These are phyloP conservation scores for Pneumocystis canis DNA, from an alignment of 1,139 yeast genomes.

Conservation along the genomic window DNA sequence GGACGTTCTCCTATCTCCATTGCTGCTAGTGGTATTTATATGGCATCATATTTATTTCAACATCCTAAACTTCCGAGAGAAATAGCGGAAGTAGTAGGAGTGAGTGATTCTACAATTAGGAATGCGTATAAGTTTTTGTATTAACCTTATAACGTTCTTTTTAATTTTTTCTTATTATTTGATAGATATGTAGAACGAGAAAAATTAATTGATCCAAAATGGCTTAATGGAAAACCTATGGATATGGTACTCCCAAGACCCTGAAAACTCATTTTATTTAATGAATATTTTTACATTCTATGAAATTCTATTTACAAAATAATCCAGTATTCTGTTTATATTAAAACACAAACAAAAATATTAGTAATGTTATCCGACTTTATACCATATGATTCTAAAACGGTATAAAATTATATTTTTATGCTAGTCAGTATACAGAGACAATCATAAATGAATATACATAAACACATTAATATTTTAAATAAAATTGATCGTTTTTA, in stretches of 20 bases:
- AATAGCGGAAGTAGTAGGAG: slow-evolving; percentile 92
- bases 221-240: background rate
- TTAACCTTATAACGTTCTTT: slow-evolving; percentile 25
- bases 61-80: slow-evolving; percentile 49
- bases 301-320: background rate
- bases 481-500: background rate
- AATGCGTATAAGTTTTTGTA: slow-evolving; percentile 75
- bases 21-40: slow-evolving; percentile 93
- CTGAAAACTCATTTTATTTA: background rate
- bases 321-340: background rate
- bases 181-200: background rate
- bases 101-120: slow-evolving; percentile 92
- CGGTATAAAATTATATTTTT: background rate
- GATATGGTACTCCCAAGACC: background rate
- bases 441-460: background rate
- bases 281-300: background rate
- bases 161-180: background rate
- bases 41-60: slow-evolving; percentile 76
- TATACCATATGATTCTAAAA: background rate
- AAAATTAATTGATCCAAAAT: background rate
- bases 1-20: slow-evolving; percentile 96
- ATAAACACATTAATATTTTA: background rate
- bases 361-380: background rate
- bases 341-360: background rate
- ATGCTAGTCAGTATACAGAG: background rate